These are phyloP conservation scores for Aspergillus sp. DNA, from an alignment of 2,329 filamentous ascomycete species.

Conservation along the genomic window DNA sequence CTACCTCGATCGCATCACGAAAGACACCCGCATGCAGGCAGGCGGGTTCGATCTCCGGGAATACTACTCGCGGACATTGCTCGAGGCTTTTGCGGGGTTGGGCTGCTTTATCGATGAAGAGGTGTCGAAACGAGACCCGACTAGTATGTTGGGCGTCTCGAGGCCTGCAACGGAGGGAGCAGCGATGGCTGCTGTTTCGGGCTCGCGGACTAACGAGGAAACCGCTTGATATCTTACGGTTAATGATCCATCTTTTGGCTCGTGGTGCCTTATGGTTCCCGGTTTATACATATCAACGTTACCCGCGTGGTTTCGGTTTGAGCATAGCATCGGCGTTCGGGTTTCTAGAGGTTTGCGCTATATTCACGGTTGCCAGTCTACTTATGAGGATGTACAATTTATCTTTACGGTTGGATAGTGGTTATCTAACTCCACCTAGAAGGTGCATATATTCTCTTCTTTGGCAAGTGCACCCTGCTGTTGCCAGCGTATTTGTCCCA, in stretches of 20 bases:
- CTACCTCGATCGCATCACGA: conserved; percentile 58
- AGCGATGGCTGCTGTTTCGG: conserved; percentile 17
- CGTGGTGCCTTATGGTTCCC: neutral
- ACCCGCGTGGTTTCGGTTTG: too few species aligned
- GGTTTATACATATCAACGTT: neutral
- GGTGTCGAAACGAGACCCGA: conserved; percentile 23
- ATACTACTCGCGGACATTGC: conserved; percentile 70
- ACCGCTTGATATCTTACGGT: neutral
- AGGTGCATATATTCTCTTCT: too few species aligned
- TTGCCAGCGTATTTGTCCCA: too few species aligned
- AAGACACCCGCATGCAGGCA: conserved; percentile 57
- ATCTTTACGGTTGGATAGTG: too few species aligned
- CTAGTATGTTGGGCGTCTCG: conserved; percentile 9
- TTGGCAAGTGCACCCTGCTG: too few species aligned
- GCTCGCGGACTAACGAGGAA: neutral
- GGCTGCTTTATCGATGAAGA: conserved; percentile 83
- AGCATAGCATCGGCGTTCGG: conserved; percentile 12
- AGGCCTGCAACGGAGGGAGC: conserved; percentile 20
- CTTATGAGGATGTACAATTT: too few species aligned
- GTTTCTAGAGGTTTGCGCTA: neutral
- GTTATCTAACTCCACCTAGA: too few species aligned
- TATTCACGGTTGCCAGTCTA: too few species aligned
- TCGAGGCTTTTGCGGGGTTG: conserved; percentile 82
- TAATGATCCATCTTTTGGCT: neutral
- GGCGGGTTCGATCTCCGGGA: conserved; percentile 78